Base-by-base conservation (phyloP, 225 moss, liverwort and hornwort species). In the Straminergon stramineum region DNA sequence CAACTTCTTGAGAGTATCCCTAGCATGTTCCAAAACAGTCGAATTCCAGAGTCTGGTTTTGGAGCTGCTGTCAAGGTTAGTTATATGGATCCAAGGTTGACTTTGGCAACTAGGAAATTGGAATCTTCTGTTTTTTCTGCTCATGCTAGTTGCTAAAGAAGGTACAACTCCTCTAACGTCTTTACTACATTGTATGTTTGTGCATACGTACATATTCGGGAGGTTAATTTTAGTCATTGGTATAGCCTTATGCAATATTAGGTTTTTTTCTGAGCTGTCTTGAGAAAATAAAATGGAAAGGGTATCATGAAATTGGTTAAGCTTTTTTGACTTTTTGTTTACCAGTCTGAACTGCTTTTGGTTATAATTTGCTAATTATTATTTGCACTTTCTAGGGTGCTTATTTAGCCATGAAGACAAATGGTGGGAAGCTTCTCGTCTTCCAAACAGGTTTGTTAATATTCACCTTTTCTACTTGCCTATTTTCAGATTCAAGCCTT, bases 11-110 rank as follows among this genome's bases (percentile, higher is more conserved):
- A 99, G 80, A 95, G 88, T 89, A 97, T 99, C 87, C 97, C 99
- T 45, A 95, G 94, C 92, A 99, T 99, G 97, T 99, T 99, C 81
- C 97, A 97, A 75, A 96, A 90, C 79, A 97, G 91, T 90, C 95
- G 97, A 82, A 95, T 97, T 83, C 91, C 95, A 64, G 99, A 99
- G 63, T 94, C 99, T 87, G 95, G 95, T 56, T 97, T 97, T 87
- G 97, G 97, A 88, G 99, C 99, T 89, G 99, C 94, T 69, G 94
- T 97, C 48, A 95, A 99, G 99, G 99, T 99, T 81, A 75, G 90
- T 75, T 83, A 34, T 81, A n/a, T 65, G 65, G 27, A 48, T 77
- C 26, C 32, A 21, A 26, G 37, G 41, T 77, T 60, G 64, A 71
- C 32, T 82, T 85, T 27, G 39, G 28, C 71, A 71, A 58, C 60